These are phyloP conservation scores for Cyberlindnera mrakii DNA, from an alignment of 805 yeast genomes.

Conservation along the genomic window DNA sequence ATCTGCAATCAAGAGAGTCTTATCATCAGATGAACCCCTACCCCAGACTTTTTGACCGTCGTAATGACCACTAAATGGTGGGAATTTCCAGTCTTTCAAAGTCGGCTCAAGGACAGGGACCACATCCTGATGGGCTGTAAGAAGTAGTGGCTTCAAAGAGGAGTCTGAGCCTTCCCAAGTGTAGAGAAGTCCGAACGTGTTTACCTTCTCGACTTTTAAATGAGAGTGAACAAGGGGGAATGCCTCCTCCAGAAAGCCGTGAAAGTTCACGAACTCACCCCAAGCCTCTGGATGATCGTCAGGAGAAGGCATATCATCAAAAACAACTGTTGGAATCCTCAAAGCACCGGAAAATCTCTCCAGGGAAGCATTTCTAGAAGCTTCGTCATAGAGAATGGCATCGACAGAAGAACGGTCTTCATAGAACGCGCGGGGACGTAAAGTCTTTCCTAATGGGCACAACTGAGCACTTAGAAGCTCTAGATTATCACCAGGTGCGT, in stretches of 20 bases:
- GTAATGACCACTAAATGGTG: slow-evolving; percentile 58
- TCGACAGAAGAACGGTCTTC: slow-evolving; percentile 23
- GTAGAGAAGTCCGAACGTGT: slow-evolving; percentile 55
- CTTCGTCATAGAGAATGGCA: slow-evolving; percentile 29
- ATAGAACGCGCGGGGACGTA: slow-evolving; percentile 10
- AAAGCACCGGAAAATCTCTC: slow-evolving; percentile 42
- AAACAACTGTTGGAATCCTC: slow-evolving; percentile 38
- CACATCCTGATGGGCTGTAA: slow-evolving; percentile 76
- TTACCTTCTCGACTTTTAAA: slow-evolving; percentile 47
- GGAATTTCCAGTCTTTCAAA: slow-evolving; percentile 50
- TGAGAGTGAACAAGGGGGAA: slow-evolving; percentile 48
- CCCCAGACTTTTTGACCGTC: slow-evolving; percentile 67
- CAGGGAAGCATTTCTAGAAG: slow-evolving; percentile 32
- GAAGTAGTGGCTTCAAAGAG: slow-evolving; percentile 53
- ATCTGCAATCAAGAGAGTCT: slow-evolving; percentile 55
- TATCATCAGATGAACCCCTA: slow-evolving; percentile 73
- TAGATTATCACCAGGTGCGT: background rate
- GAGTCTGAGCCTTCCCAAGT: slow-evolving; percentile 54
- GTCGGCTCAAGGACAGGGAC: slow-evolving; percentile 69
- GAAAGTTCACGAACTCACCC: slow-evolving; percentile 31
- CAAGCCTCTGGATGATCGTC: slow-evolving; percentile 30
- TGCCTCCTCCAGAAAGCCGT: slow-evolving; percentile 42
- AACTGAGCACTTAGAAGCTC: background rate
- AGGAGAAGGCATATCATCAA: slow-evolving; percentile 11
- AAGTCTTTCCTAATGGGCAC: slow-evolving; percentile 11